Percentiles rank a stretch among this genome's conserved stretches.
phyloP scores from a whole-genome alignment of 2,329 filamentous ascomycete species.

The Knufia petricola region DNA sequence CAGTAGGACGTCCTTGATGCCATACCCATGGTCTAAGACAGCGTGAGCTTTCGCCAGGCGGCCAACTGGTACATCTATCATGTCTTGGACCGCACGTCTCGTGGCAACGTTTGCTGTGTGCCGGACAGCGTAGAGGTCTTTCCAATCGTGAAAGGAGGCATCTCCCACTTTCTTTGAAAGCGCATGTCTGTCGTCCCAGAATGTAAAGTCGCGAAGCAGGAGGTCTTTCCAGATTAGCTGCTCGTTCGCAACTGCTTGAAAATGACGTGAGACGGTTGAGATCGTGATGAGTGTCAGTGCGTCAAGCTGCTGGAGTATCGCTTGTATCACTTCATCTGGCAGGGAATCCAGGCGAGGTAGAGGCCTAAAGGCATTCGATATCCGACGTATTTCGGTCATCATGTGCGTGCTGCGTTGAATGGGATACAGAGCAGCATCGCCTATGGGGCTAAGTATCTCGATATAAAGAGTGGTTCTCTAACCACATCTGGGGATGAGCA shows the following conservation, averaged over 20 bases:
- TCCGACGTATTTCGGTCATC: not conserved
- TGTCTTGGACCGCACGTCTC: conserved; percentile 50
- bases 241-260: conserved; percentile 58
- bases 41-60: conserved; percentile 60
- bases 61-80: conserved; percentile 60
- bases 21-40: conserved; percentile 67
- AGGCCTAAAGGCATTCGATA: not conserved
- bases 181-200: conserved; percentile 63
- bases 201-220: conserved; percentile 59
- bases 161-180: conserved; percentile 50
- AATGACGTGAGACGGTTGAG: conserved; percentile 52
- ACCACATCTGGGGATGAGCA: too few species aligned
- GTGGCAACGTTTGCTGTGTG: conserved; percentile 44
- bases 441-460: not conserved
- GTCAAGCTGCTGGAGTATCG: conserved; percentile 58
- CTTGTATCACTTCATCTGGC: conserved; percentile 77
- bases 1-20: conserved; percentile 77
- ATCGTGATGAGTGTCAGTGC: conserved; percentile 43
- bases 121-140: conserved; percentile 52
- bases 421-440: not conserved
- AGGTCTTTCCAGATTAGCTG: conserved; percentile 71
- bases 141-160: conserved; percentile 49
- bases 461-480: not conserved
- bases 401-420: not conserved
- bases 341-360: conserved; percentile 30